A percentile compares a stretch with the other conserved stretches of the same genome.
These are phyloP conservation scores for Simplicillium sp. DNA, from an alignment of 2,329 filamentous ascomycete species.

Conservation along the genomic window DNA sequence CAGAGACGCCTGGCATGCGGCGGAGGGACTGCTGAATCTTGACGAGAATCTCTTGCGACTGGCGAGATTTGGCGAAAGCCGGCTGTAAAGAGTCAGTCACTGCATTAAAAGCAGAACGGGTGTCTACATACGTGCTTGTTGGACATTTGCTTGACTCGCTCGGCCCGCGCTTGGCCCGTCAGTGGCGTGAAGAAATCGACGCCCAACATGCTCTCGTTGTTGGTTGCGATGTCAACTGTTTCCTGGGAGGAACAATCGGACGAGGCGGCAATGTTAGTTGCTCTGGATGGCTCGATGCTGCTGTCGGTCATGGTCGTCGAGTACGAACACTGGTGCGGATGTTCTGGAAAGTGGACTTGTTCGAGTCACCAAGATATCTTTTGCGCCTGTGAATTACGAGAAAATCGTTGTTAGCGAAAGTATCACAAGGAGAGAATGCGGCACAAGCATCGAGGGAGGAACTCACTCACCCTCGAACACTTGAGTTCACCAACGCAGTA, in stretches of 20 bases:
- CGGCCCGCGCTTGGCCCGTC: slow-evolving; percentile 21
- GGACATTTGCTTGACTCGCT: slow-evolving; percentile 27
- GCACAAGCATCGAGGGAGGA: background rate
- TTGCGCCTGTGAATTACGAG: too few species aligned
- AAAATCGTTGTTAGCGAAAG: too few species aligned
- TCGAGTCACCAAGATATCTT: background rate
- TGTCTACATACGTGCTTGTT: slow-evolving; percentile 24
- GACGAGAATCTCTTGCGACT: slow-evolving; percentile 24
- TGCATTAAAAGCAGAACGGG: background rate
- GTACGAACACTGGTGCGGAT: background rate
- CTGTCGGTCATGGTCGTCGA: background rate
- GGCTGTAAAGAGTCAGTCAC: slow-evolving; percentile 13
- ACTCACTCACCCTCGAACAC: too few species aligned
- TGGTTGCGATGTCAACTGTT: slow-evolving; percentile 2
- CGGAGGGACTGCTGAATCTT: slow-evolving; percentile 28
- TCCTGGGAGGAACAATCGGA: background rate
- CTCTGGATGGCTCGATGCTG: background rate
- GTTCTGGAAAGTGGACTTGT: background rate
- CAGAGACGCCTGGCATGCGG: slow-evolving; percentile 27
- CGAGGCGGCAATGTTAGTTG: background rate
- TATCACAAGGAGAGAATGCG: slow-evolving; percentile 2
- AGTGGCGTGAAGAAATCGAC: slow-evolving; percentile 30
- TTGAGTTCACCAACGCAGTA: too few species aligned
- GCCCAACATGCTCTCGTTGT: slow-evolving; percentile 18
- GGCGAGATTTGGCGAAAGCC: slow-evolving; percentile 22